Conservation (phyloP, 495 filamentous ascomycete genomes). For the Extremus antarcticus region DNA sequence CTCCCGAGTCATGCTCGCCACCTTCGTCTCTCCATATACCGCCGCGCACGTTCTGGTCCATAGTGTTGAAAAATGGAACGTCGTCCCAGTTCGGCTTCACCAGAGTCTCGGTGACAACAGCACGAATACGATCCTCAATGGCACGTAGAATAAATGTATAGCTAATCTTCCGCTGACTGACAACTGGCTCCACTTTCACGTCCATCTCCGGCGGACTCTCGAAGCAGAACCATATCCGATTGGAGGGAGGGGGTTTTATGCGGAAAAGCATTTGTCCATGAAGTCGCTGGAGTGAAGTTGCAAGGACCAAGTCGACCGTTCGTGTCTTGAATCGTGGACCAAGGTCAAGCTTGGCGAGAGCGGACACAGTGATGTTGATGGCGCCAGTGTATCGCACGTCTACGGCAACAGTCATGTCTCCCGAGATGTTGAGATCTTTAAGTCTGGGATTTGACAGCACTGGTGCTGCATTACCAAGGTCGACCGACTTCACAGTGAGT, state of each 20-base stretch:
- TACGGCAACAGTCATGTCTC: conserved; percentile 73
- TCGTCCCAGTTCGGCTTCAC: conserved; percentile 97
- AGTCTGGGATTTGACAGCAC: conserved; percentile 81
- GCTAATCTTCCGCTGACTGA: conserved; percentile 89
- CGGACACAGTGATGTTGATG: conserved; percentile 77
- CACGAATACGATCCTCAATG: conserved; percentile 87
- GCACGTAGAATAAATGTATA: conserved; percentile 82
- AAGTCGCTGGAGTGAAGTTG: conserved; percentile 72
- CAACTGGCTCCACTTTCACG: conserved; percentile 84
- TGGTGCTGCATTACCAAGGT: conserved; percentile 78
- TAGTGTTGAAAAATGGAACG: conserved; percentile 73
- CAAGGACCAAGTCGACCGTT: conserved; percentile 81
- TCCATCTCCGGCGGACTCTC: conserved; percentile 85
- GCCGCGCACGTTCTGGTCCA: conserved; percentile 64
- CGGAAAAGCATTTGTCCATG: conserved; percentile 75
- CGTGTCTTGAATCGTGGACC: conserved; percentile 78
- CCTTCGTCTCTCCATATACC: conserved; percentile 68
- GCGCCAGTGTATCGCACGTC: conserved; percentile 83
- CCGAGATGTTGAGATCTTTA: conserved; percentile 82
- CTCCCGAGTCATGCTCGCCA: conserved; percentile 17
- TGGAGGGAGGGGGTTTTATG: conserved; percentile 91
- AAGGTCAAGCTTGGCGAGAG: conserved; percentile 81
- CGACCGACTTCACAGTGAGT: conserved; percentile 66
- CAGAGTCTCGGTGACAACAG: conserved; percentile 82
- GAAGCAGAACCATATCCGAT: conserved; percentile 89